Evolutionary conservation across 768 basidiomycete genomes (phyloP).

Genomic region (Kwoniella heveanensis): DNA sequence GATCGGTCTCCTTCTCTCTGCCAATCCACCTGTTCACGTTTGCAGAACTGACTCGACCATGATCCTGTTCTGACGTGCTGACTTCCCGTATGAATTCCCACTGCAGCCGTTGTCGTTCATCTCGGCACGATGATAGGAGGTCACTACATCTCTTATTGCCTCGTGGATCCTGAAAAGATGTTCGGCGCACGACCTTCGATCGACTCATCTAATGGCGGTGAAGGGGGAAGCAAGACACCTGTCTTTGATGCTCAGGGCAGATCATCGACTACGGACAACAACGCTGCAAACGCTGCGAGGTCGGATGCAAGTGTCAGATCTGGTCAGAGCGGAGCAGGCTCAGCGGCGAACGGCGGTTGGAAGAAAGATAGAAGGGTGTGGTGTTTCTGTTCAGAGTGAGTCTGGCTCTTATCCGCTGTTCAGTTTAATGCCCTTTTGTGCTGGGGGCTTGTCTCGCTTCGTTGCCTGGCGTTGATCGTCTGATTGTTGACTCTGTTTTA

Average conservation of each 20-base stretch:
- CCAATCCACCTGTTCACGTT: too few relatives aligned
- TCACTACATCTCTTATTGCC: conserved; percentile 80
- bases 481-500: background rate
- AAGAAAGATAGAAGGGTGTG: conserved; percentile 64
- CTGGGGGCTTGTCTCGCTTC: background rate
- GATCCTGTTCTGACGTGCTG: background rate
- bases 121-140: conserved; percentile 68
- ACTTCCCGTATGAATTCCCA: background rate
- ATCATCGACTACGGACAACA: background rate
- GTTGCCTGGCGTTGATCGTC: background rate
- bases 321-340: conserved; percentile 7
- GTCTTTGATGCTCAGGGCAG: conserved; percentile 12
- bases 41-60: too few relatives aligned
- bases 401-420: too few relatives aligned
- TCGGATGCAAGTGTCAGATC: conserved; percentile 7
- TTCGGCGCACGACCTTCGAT: conserved; percentile 18
- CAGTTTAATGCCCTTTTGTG: too few relatives aligned
- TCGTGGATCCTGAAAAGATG: conserved; percentile 52
- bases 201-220: background rate
- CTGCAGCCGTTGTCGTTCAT: conserved; percentile 55
- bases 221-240: conserved; percentile 9
- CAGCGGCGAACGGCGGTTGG: background rate
- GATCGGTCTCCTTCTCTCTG: too few relatives aligned
- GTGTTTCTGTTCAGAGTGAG: conserved; percentile 84
- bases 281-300: conserved; percentile 1